phyloP scores from a whole-genome alignment of 202 grass and related monocot genomes.

The Zoysia matrella region DNA sequence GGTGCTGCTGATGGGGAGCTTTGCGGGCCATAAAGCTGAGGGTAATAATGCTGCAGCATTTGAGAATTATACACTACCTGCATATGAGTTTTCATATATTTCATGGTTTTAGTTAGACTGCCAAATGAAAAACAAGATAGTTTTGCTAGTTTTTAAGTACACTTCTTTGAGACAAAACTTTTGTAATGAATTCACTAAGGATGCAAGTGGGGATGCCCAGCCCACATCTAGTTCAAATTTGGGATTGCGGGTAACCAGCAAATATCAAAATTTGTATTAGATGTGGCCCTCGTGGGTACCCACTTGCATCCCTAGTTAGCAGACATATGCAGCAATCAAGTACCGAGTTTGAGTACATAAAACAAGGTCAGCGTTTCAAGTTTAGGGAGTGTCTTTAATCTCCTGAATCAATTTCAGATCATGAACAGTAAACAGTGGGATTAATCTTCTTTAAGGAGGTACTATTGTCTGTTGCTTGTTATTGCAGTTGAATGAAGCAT shows the following conservation, averaged over 20 bases:
- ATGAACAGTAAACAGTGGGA: not conserved
- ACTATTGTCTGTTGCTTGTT: not conserved
- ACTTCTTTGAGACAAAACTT: not conserved
- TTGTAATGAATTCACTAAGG: not conserved
- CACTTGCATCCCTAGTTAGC: not conserved
- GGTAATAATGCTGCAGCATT: constrained; percentile 70
- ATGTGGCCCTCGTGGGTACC: no score
- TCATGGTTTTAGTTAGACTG: constrained; percentile 23
- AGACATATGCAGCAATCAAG: not conserved
- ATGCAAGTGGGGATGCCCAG: no score
- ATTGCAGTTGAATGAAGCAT: constrained; percentile 2
- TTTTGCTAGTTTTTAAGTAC: not conserved
- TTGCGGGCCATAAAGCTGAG: constrained; percentile 63
- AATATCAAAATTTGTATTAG: no score
- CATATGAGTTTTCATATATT: constrained; percentile 30
- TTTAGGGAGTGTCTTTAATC: not conserved
- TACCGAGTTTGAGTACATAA: not conserved
- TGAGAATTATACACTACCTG: constrained; percentile 74
- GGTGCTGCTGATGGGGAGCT: constrained; percentile 58
- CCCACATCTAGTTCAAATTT: no score
- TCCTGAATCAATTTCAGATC: constrained; percentile 19
- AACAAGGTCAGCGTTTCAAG: not conserved
- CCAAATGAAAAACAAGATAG: constrained; percentile 17
- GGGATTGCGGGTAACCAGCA: no score
- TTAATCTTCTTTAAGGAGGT: constrained; percentile 2